Evolutionary conservation across 1,284 basidiomycete species (phyloP).

Genomic region (Uromyces viciae-fabae): DNA sequence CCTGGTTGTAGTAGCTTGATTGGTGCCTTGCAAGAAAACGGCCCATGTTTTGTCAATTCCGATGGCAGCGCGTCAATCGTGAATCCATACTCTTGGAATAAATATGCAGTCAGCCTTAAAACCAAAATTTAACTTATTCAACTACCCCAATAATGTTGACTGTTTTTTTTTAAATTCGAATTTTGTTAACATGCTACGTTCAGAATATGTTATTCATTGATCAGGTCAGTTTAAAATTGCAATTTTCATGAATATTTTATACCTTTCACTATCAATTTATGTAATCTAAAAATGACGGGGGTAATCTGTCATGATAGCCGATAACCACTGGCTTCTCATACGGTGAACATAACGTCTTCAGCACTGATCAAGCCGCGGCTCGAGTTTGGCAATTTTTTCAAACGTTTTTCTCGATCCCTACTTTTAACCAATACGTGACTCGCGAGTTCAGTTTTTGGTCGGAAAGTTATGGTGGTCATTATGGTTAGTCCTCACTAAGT

Average conservation of each 20-base stretch:
- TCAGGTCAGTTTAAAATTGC: constrained; percentile 54
- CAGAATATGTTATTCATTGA: constrained; percentile 70
- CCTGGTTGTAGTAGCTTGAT: constrained; percentile 67
- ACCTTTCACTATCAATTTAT: background rate
- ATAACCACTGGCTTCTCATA: constrained; percentile 47
- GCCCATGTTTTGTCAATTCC: constrained; percentile 66
- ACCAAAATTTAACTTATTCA: background rate
- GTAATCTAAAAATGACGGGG: background rate
- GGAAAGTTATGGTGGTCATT: constrained; percentile 45
- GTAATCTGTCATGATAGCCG: constrained; percentile 54
- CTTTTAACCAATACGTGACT: constrained; percentile 29
- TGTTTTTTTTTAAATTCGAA: too few relatives aligned
- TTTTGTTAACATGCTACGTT: background rate
- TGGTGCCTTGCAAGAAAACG: constrained; percentile 67
- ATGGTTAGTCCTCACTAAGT: constrained; percentile 25
- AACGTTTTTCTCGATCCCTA: constrained; percentile 26
- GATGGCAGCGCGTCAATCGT: constrained; percentile 57
- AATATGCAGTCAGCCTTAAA: constrained; percentile 55
- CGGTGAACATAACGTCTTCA: constrained; percentile 28
- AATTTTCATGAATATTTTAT: background rate
- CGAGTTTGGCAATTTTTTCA: constrained; percentile 44
- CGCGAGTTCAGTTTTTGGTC: constrained; percentile 32
- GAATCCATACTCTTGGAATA: constrained; percentile 67
- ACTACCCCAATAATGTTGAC: too few relatives aligned
- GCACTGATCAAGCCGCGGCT: constrained; percentile 35